Percentiles rank a stretch among this genome's conserved stretches.
Conservation (phyloP, 1,139 yeast species). For the Martiniozyma asiatica region DNA sequence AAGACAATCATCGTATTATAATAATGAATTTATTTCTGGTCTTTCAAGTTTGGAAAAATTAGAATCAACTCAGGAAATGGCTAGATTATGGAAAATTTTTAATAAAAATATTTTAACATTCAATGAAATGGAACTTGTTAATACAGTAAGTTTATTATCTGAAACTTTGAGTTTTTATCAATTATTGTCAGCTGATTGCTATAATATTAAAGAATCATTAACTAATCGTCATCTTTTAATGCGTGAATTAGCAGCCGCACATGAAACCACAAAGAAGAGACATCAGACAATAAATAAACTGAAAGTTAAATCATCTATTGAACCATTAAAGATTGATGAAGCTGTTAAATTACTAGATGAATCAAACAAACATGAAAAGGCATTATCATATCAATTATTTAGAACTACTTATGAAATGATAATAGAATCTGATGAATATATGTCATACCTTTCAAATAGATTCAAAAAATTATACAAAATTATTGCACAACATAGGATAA, state of each 20-base stretch:
- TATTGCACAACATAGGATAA: conserved; percentile 62
- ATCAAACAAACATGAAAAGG: conserved; percentile 71
- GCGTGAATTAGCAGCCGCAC: conserved; percentile 79
- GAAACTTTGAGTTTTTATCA: conserved; percentile 67
- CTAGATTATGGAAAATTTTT: conserved; percentile 70
- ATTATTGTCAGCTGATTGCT: conserved; percentile 60
- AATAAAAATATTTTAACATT: conserved; percentile 56
- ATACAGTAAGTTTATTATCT: conserved; percentile 65
- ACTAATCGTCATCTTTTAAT: conserved; percentile 86
- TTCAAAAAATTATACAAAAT: conserved; percentile 43
- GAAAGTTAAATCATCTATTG: conserved; percentile 63
- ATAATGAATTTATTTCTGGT: conserved; percentile 50
- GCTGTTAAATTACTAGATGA: conserved; percentile 70
- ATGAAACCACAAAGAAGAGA: conserved; percentile 55
- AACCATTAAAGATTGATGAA: conserved; percentile 84
- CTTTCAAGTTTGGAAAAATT: conserved; percentile 18
- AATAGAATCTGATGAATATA: conserved; percentile 51
- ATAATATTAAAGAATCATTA: conserved; percentile 80
- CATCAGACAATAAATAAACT: conserved; percentile 68
- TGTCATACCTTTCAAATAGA: conserved; percentile 39
- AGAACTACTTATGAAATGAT: conserved; percentile 82
- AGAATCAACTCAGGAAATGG: conserved; percentile 40
- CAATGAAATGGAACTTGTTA: conserved; percentile 68
- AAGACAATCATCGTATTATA: conserved; percentile 15
- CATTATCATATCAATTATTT: conserved; percentile 59